Base-by-base conservation (phyloP, 345 rosid species). In the Populus pruinosa region DNA sequence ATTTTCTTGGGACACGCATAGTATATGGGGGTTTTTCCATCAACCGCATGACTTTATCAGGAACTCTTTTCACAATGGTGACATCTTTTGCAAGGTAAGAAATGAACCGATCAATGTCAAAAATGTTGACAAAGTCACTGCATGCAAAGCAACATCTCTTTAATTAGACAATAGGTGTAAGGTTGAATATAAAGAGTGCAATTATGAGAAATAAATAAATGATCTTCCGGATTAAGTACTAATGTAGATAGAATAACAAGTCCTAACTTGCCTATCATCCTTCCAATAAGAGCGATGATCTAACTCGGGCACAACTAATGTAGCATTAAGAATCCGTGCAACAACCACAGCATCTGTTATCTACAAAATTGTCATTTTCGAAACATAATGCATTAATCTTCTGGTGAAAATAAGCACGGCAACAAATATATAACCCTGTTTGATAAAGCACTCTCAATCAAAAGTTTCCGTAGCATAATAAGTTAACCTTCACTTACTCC, bases 11-110 rank as follows among this genome's bases (percentile, higher is more conserved):
- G 47, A 96, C 98, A 67, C 99, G 97, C 91, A 90, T 96, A 9
- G 97, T 91, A 79, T 96, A 96, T 1, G 97, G 98, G 84, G 97
- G 98, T 81, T 91, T 96, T 79, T 94, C 98, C 98, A 96, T 90
- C 35, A 97, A 89, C 68, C 94, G 84, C 98, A 92, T 94, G 78
- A 91, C 84, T 81, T 86, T 94, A 76, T 94, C 94, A 72, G 99
- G 99, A 82, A 96, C 96, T 85, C 94, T 85, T 93, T 90, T 96
- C 67, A 96, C 93, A 76, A 94, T 86, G n/a, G 93, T 89, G 55
- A 96, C 95, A 81, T 96, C 98, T 84, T 92, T 94, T 41, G 91
- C 83, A 41, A 96, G 98, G 84, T 85, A 90, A 74, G 91, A 90
- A 80, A 94, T 91, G 90, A 96, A 96, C 97, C 96, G 86, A 81